Percentiles rank a stretch among this genome's conserved stretches.
Conservation (phyloP, 2,329 filamentous ascomycete genomes). For the Hirsutella minnesotensis region DNA sequence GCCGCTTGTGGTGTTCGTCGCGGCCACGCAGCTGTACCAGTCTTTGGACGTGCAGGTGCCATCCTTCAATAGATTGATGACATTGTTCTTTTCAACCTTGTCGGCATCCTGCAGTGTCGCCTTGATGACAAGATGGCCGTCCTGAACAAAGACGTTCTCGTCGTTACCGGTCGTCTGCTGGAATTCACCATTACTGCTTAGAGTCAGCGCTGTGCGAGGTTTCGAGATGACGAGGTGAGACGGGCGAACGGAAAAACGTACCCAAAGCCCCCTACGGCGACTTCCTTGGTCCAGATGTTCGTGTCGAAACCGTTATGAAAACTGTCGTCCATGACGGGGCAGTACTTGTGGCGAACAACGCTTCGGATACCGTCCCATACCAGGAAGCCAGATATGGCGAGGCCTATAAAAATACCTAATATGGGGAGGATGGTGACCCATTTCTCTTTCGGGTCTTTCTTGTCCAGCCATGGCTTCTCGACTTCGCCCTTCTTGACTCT, state of each 20-base stretch:
- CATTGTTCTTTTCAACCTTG: constrained; percentile 52
- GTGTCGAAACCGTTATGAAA: constrained; percentile 48
- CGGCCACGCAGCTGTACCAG: constrained; percentile 48
- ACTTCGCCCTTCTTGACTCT: constrained; percentile 60
- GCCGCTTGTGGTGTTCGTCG: constrained; percentile 57
- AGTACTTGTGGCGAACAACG: constrained; percentile 66
- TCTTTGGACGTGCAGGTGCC: constrained; percentile 55
- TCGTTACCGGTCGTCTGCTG: constrained; percentile 60
- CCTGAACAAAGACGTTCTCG: constrained; percentile 62
- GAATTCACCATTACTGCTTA: constrained; percentile 65
- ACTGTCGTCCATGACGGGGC: constrained; percentile 52
- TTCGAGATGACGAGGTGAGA: not conserved
- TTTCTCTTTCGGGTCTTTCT: constrained; percentile 67
- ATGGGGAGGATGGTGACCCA: constrained; percentile 76
- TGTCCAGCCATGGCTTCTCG: constrained; percentile 67
- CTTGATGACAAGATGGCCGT: constrained; percentile 61
- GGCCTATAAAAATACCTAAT: constrained; percentile 56
- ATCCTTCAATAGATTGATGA: constrained; percentile 55
- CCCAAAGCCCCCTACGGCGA: constrained; percentile 66
- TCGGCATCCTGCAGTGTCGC: constrained; percentile 62
- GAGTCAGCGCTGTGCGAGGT: not conserved
- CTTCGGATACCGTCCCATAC: constrained; percentile 63
- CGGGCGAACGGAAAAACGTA: constrained; percentile 27
- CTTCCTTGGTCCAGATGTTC: constrained; percentile 61
- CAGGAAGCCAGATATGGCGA: constrained; percentile 56